Conservation (phyloP, 352 stramenopile species). For the Phytophthora pisi region DNA sequence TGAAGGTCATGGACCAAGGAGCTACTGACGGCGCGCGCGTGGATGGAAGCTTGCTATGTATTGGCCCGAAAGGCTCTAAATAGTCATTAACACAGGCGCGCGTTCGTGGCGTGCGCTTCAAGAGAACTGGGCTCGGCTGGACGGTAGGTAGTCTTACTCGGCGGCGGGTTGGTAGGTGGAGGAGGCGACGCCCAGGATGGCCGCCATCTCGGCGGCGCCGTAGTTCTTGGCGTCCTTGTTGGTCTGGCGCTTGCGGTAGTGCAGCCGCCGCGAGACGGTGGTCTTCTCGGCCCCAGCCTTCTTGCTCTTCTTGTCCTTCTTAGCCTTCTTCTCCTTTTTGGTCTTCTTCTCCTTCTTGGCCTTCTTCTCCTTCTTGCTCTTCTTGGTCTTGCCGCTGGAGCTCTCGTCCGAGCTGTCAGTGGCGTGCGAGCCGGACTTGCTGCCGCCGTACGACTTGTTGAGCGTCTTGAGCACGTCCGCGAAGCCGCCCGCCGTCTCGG, state of each 20-base stretch:
- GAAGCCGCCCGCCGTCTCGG: slow-evolving; percentile 77
- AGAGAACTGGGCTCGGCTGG: slow-evolving; percentile 1
- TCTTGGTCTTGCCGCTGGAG: slow-evolving; percentile 24
- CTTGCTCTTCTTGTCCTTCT: slow-evolving; percentile 76
- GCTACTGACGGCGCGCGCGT: not conserved
- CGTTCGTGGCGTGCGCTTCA: not conserved
- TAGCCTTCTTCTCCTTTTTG: slow-evolving; percentile 62
- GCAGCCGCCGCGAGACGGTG: slow-evolving; percentile 67
- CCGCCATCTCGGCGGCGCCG: slow-evolving; percentile 81
- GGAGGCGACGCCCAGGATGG: slow-evolving; percentile 82
- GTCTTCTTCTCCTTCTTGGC: slow-evolving; percentile 46
- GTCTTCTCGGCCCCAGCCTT: slow-evolving; percentile 41
- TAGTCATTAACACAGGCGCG: slow-evolving; percentile 23
- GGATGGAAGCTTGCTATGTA: slow-evolving; percentile 31
- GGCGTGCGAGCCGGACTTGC: slow-evolving; percentile 42
- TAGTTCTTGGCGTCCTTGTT: slow-evolving; percentile 91
- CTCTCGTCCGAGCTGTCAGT: slow-evolving; percentile 35
- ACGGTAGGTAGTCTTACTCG: slow-evolving; percentile 16
- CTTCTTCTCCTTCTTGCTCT: slow-evolving; percentile 44
- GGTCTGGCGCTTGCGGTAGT: slow-evolving; percentile 80
- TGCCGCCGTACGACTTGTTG: slow-evolving; percentile 78
- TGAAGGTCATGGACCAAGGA: not conserved
- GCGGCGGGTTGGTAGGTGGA: slow-evolving; percentile 34
- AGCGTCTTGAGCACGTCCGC: slow-evolving; percentile 85
- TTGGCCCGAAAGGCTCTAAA: slow-evolving; percentile 36